Conservation (phyloP, 192 early-diverging fungal species). For the Rhizoclosmatium sp. region DNA sequence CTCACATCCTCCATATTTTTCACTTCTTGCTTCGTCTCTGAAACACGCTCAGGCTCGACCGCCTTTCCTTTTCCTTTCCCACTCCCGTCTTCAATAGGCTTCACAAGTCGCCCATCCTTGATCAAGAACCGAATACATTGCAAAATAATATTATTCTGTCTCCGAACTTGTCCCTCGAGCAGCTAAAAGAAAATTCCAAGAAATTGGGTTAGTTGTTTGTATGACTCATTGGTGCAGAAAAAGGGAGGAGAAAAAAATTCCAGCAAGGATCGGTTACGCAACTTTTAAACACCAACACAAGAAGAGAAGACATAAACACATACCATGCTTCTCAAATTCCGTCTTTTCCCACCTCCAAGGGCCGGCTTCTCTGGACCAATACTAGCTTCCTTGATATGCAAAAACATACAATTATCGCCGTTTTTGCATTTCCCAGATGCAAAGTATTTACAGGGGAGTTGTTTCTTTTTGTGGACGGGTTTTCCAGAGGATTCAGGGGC, state of each 20-base stretch:
- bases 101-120: slow-evolving; percentile 48
- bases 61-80: not conserved
- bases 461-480: slow-evolving; percentile 37
- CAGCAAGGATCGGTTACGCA: not conserved
- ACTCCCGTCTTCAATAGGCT: not conserved
- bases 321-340: slow-evolving; percentile 23
- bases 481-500: slow-evolving; percentile 29
- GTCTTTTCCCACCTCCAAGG: slow-evolving; percentile 26
- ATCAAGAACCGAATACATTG: slow-evolving; percentile 71
- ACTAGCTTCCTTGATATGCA: slow-evolving; percentile 39
- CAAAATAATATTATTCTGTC: slow-evolving; percentile 66
- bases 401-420: slow-evolving; percentile 49
- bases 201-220: not conserved
- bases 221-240: slow-evolving; percentile 8
- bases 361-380: slow-evolving; percentile 30
- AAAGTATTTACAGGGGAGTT: slow-evolving; percentile 50
- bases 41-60: slow-evolving; percentile 38
- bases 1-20: no score
- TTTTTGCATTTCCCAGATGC: slow-evolving; percentile 45
- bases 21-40: not conserved
- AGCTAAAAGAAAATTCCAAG: slow-evolving; percentile 43
- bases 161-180: slow-evolving; percentile 64
- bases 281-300: slow-evolving; percentile 10
- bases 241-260: slow-evolving; percentile 20
- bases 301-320: slow-evolving; percentile 9